Base-by-base conservation (phyloP, 148 eudicot genomes). In the Rhododendron mucronatum region DNA sequence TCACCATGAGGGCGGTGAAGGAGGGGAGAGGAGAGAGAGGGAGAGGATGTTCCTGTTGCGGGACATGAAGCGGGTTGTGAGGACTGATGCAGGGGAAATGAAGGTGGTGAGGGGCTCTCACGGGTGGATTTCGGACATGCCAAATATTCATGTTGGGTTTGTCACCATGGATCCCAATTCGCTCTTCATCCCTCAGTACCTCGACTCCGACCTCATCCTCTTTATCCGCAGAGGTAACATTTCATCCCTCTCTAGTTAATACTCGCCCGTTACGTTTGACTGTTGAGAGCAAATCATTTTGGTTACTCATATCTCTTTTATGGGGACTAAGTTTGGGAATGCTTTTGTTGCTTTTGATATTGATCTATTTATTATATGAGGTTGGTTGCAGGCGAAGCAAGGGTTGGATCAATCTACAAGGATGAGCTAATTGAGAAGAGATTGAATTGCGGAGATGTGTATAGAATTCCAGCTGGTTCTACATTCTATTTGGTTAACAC, bases 31-130 rank as follows among this genome's bases (percentile, higher is more conserved):
- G 67, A 11, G 37, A 33, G 67, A 81, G 28, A 88, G 90, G 82
- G 83, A 75, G 69, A 88, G 51, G 7, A 33, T 86, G 89, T 96
- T 93, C 45, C 13, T 96, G 87, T 30, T 96, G 74, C 87, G 87
- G 67, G 91, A 94, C 0, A 87, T 88, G 80, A 89, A 90, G 86
- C 82, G 84, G 1, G 95, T 96, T 80, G 87, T 95, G 53, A 88
- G 85, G 53, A 92, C 99, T 2, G 93, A 93, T 28, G 99, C 99
- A 0, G 99, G 99, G n/a, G 88, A 89, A n/a, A 93, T 95, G 96
- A 91, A 92, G 79, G 90, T 95, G 35, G 95, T 94, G 16, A 88
- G 80, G 86, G 91, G 96, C 8, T 10, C 33, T n/a, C 13, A 33
- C 11, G 30, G 63, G 18, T 14, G 91, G 93, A 3, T 9, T 89